Percentiles rank a stretch among this genome's conserved stretches.
These are phyloP conservation scores for Corylus heterophylla DNA, from an alignment of 306 rosid species.

Conservation along the genomic window DNA sequence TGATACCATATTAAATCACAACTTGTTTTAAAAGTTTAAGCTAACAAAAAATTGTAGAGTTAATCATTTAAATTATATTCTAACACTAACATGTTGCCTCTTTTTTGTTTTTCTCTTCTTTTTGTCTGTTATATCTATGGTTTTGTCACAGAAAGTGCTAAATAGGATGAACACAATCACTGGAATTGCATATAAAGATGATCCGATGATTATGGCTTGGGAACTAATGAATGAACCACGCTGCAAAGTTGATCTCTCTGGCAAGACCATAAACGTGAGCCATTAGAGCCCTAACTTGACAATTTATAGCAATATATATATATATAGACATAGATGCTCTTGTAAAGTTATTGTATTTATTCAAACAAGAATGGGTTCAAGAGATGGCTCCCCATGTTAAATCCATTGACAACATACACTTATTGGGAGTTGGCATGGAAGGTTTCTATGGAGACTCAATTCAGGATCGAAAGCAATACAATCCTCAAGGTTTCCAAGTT, in stretches of 20 bases:
- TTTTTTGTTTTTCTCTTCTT: neutral
- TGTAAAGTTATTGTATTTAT: neutral
- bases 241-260: constrained; percentile 48
- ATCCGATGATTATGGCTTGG: constrained; percentile 59
- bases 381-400: constrained; percentile 61
- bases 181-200: constrained; percentile 40
- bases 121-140: neutral
- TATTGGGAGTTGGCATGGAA: constrained; percentile 65
- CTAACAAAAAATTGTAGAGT: too few species aligned
- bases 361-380: constrained; percentile 53
- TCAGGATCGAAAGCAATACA: constrained; percentile 46
- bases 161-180: constrained; percentile 56
- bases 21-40: too few species aligned
- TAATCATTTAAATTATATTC: too few species aligned
- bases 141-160: constrained; percentile 45
- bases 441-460: constrained; percentile 64
- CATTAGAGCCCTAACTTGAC: too few species aligned
- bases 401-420: constrained; percentile 49
- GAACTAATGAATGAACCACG: constrained; percentile 68
- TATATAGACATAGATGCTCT: too few species aligned
- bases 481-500: constrained; percentile 46
- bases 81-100: neutral
- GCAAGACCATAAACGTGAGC: constrained; percentile 42
- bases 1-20: too few species aligned
- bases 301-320: neutral